Evolutionary conservation across 164 flowering plant species (phyloP), one percentile per base, ranked within the genome.

Genomic region (Litsea cubeba): DNA sequence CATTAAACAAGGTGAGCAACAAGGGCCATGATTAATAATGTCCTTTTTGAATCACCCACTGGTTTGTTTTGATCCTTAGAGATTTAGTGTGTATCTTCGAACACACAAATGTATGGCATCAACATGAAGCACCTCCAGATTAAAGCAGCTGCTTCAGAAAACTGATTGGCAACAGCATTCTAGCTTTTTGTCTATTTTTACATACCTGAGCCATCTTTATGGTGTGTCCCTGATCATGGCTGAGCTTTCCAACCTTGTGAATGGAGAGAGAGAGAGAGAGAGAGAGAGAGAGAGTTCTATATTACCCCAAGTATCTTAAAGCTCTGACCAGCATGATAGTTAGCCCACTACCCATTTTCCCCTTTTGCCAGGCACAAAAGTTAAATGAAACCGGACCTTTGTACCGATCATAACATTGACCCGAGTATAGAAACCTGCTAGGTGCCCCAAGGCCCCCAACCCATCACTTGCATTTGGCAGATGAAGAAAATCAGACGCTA

Each of bases 401-500:
- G 17, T 12, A 51, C 4, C 1, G 20, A 51, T 51, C 58, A 3
- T 14, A 51, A 3, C 58, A 51, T 17, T 14, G 5, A 14, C 58
- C 58, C 58, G 17, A 51, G 18, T 51, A 17, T 12, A 51, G 14
- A 51, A 51, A 12, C 12, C 58, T 51, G 58, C 58, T 12, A 12
- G 58, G 58, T 51, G 58, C 58, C 14, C 58, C 58, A 12, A 51
- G 58, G 18, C 58, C 35, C 35, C 5, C 35, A 3, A 30, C 35
- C 35, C 5, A 30, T 51, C 5, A 17, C 58, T 17, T 12, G 58
- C 18, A 17, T 15, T 51, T 12, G 18, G 58, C 18, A 17, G 58
- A 51, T 17, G 58, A 51, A 51, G 80, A 78, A 26, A 65, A 26
- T 20, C 35, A 65, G 40, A 28, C 49, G 28, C 17, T 65, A 35